A percentile compares a stretch with the other conserved stretches of the same genome.
phyloP scores from a whole-genome alignment of 495 filamentous ascomycete genomes.

The Jackrogersella multiformis region DNA sequence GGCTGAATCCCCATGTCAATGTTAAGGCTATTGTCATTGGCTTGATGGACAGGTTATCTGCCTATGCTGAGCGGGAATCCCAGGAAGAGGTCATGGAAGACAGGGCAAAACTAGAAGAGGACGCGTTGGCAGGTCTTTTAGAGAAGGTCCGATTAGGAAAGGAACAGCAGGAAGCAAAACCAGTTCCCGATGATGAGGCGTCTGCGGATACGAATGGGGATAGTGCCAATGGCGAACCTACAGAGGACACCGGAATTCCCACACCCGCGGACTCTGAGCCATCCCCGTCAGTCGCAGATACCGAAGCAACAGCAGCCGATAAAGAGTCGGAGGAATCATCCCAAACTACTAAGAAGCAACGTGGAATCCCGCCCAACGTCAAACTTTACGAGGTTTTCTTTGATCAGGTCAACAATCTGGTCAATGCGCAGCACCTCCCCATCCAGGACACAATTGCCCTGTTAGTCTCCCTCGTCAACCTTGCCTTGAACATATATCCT shows the following conservation, averaged over 20 bases:
- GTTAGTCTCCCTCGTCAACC: constrained; percentile 88
- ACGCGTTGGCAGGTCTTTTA: constrained; percentile 78
- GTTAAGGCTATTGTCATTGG: constrained; percentile 98
- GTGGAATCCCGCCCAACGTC: constrained; percentile 80
- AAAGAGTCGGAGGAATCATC: constrained; percentile 47
- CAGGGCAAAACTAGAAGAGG: constrained; percentile 78
- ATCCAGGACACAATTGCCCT: constrained; percentile 96
- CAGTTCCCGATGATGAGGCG: constrained; percentile 29
- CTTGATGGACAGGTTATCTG: constrained; percentile 93
- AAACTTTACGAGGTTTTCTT: constrained; percentile 98
- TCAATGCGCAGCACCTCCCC: constrained; percentile 86
- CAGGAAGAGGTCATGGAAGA: constrained; percentile 76
- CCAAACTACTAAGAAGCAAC: constrained; percentile 61
- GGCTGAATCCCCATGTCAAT: constrained; percentile 94
- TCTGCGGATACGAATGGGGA: constrained; percentile 46
- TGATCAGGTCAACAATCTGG: constrained; percentile 91
- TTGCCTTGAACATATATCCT: constrained; percentile 95
- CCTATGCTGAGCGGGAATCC: constrained; percentile 88
- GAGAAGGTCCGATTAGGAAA: constrained; percentile 80
- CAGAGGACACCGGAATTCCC: constrained; percentile 48
- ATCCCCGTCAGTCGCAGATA: constrained; percentile 53
- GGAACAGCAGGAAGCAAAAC: constrained; percentile 54
- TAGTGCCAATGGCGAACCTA: constrained; percentile 40
- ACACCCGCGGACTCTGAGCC: constrained; percentile 47
- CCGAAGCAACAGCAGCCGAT: constrained; percentile 53